Evolutionary conservation across 139 green algal genomes (phyloP).

Genomic region (Chlorella sp.): DNA sequence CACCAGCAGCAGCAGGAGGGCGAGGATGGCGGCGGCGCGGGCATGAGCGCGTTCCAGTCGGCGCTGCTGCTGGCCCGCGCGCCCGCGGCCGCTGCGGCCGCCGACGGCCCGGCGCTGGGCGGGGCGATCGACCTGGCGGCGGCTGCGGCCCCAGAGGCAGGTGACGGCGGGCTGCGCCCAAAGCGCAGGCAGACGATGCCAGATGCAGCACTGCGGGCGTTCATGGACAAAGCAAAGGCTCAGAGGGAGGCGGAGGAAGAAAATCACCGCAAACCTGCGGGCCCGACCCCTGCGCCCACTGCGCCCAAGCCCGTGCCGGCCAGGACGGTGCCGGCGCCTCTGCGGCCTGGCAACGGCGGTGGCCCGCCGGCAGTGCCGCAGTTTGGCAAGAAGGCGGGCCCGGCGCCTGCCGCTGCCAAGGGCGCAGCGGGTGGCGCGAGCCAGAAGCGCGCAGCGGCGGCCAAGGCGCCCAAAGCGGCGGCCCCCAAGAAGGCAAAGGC

Average conservation of each 20-base stretch:
- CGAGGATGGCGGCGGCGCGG: too few relatives aligned
- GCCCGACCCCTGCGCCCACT: background rate
- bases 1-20: too few relatives aligned
- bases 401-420: background rate
- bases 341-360: background rate
- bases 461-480: background rate
- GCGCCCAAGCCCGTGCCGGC: background rate
- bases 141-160: background rate
- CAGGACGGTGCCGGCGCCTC: too few relatives aligned
- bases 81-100: too few relatives aligned
- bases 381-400: background rate
- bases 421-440: conserved; percentile 13
- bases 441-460: background rate
- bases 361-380: background rate
- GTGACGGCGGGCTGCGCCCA: background rate
- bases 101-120: too few relatives aligned
- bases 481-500: conserved; percentile 3
- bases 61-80: too few relatives aligned
- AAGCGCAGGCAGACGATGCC: background rate
- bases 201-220: background rate
- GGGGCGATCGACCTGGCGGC: background rate
- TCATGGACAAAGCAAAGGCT: too few relatives aligned
- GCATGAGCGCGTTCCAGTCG: background rate
- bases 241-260: too few relatives aligned
- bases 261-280: background rate